Conservation (phyloP, 805 yeast species). For the Tetrapisispora iriomotensis region DNA sequence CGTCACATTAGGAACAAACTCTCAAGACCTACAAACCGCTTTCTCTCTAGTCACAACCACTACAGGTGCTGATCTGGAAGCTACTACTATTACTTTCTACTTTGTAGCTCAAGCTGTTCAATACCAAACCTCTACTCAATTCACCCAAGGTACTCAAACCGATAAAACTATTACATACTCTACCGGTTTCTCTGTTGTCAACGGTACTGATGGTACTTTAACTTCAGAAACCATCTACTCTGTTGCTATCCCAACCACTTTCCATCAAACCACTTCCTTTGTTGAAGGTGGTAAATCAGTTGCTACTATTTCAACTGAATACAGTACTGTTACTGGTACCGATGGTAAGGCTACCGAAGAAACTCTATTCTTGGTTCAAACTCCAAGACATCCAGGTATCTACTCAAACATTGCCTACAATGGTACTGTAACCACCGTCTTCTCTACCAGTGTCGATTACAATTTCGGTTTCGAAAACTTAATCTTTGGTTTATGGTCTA, state of each 20-base stretch:
- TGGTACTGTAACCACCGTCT: slow-evolving; percentile 1
- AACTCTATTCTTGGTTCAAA: slow-evolving; percentile 10
- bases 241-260: slow-evolving; percentile 5
- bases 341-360: slow-evolving; percentile 7
- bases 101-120: neutral
- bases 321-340: slow-evolving; percentile 7
- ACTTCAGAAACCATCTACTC: slow-evolving; percentile 1
- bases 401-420: neutral
- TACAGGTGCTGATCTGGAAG: slow-evolving; percentile 2
- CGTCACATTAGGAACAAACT: neutral
- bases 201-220: slow-evolving; percentile 1
- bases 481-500: slow-evolving; percentile 3
- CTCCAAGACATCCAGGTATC: slow-evolving; percentile 7
- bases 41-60: neutral
- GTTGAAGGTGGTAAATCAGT: slow-evolving; percentile 2
- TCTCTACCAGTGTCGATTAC: neutral
- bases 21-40: neutral
- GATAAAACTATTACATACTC: neutral
- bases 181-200: neutral
- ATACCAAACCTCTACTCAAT: neutral
- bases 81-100: slow-evolving; percentile 1
- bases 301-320: slow-evolving; percentile 6
- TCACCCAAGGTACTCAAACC: slow-evolving; percentile 5
- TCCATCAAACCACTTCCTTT: neutral
- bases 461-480: neutral